Conservation (phyloP, 2,329 filamentous ascomycete species). For the Zalaria sp. region DNA sequence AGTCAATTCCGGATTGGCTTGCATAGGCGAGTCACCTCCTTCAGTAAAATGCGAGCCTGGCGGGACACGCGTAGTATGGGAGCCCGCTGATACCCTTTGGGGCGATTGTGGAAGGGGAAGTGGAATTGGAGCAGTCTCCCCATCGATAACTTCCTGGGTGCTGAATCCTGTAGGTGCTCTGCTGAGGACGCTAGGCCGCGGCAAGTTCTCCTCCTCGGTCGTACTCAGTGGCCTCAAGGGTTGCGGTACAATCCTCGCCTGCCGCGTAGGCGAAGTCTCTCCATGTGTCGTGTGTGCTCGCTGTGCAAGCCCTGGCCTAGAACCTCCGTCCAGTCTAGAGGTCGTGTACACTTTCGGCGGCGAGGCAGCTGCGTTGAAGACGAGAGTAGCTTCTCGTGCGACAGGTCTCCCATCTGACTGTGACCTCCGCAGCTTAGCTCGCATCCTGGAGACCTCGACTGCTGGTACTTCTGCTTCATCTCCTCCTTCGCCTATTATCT, state of each 20-base stretch:
- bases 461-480: conserved; percentile 67
- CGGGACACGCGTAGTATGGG: too few relatives aligned
- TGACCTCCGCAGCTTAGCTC: conserved; percentile 18
- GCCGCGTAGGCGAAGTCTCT: background rate
- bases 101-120: too few relatives aligned
- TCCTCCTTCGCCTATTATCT: conserved; percentile 80
- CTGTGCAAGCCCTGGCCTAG: conserved; percentile 26
- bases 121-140: too few relatives aligned
- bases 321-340: background rate
- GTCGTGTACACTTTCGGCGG: background rate
- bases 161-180: conserved; percentile 4
- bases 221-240: conserved; percentile 8
- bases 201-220: too few relatives aligned
- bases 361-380: background rate
- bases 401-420: conserved; percentile 13
- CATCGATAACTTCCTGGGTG: background rate
- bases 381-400: conserved; percentile 2
- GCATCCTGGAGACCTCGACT: conserved; percentile 53
- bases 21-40: background rate
- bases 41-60: background rate
- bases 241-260: background rate
- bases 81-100: too few relatives aligned
- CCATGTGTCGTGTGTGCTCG: conserved; percentile 37
- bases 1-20: background rate
- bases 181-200: conserved; percentile 1